These are phyloP conservation scores for Ceratocystis huliohia DNA, from an alignment of 2,329 filamentous ascomycete species.

Conservation along the genomic window DNA sequence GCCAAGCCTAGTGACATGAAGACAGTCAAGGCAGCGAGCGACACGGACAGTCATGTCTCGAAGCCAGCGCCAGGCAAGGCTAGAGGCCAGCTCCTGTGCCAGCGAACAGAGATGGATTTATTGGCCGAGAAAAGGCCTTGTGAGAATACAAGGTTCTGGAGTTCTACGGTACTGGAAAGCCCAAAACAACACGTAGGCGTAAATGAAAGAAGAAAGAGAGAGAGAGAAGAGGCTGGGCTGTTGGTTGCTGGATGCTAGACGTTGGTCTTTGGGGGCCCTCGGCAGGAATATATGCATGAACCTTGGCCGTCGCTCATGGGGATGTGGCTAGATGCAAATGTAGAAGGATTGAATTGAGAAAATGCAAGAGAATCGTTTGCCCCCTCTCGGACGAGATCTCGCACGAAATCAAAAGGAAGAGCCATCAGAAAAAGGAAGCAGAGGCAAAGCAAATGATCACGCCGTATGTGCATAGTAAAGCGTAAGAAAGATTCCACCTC, in stretches of 20 bases:
- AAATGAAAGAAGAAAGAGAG: neutral
- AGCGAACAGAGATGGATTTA: neutral
- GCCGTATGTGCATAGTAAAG: neutral
- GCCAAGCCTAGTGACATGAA: neutral
- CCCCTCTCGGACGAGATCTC: constrained; percentile 6
- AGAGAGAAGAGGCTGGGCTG: neutral
- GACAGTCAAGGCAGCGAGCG: neutral
- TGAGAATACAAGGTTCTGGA: constrained; percentile 1
- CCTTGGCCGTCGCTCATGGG: neutral
- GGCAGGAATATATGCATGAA: constrained; percentile 7
- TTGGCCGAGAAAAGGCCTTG: constrained; percentile 8
- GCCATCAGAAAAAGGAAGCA: neutral
- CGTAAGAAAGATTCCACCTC: neutral
- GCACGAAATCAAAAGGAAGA: neutral
- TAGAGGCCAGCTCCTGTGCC: neutral
- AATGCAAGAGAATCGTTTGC: neutral
- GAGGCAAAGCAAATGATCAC: neutral
- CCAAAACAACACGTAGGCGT: neutral
- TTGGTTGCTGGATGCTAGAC: neutral
- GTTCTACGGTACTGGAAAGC: neutral
- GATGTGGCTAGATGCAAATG: neutral
- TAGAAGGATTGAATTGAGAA: neutral
- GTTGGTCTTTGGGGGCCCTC: neutral
- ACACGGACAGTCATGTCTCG: neutral
- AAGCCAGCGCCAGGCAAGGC: neutral